Conservation (phyloP, 345 rosid genomes). For the Hypericum androsaemum region DNA sequence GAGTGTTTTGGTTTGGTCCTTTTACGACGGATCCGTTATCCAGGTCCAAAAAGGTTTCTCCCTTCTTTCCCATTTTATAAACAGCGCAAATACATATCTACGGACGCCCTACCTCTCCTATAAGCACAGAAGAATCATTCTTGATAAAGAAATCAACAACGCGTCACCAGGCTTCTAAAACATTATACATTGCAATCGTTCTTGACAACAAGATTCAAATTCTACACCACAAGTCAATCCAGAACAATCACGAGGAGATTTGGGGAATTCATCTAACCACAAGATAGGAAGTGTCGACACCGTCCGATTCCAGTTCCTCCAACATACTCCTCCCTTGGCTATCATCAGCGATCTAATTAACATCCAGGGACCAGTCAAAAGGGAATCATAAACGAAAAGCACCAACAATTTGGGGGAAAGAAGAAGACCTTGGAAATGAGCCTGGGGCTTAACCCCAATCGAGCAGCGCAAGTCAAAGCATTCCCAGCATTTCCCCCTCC, state of each 20-base stretch:
- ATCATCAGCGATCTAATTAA: constrained; percentile 43
- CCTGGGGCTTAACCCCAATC: constrained; percentile 50
- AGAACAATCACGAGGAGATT: background rate
- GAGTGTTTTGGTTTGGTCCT: no score
- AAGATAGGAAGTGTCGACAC: constrained; percentile 52
- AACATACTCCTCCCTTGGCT: constrained; percentile 40
- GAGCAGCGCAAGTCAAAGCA: constrained; percentile 52
- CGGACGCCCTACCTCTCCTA: no score
- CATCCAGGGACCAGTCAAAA: background rate
- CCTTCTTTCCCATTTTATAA: no score
- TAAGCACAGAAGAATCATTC: no score
- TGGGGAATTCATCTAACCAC: constrained; percentile 28
- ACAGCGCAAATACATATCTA: no score
- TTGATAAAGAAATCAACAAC: no score
- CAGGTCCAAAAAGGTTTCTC: no score
- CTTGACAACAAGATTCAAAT: no score
- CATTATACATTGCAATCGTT: no score
- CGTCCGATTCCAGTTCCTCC: constrained; percentile 49
- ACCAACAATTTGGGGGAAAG: background rate
- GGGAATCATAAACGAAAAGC: background rate
- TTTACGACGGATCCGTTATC: no score
- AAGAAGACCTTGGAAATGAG: constrained; percentile 44
- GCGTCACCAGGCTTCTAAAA: no score
- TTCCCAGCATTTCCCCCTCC: constrained; percentile 80
- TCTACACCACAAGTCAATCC: background rate